Base-by-base conservation (phyloP, 495 filamentous ascomycete genomes). In the Umbilicaria muhlenbergii region DNA sequence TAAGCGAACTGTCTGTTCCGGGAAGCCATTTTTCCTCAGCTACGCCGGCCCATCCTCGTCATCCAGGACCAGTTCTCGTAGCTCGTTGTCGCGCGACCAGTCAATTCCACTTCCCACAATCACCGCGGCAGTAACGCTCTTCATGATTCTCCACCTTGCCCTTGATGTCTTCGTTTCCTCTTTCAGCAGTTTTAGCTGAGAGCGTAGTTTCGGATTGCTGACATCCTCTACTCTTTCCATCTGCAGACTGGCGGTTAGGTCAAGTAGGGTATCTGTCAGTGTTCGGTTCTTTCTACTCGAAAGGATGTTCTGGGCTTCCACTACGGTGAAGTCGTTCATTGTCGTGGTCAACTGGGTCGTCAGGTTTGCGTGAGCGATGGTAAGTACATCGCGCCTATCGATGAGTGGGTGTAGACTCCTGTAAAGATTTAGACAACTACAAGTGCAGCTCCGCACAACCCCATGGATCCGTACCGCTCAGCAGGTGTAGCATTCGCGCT, bases 81-180 rank as follows among this genome's bases (percentile, higher is more conserved):
- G 65, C 41, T 64, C 67, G 34, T 76, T 71, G 58, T 93, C 76
- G 38, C 74, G 66, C 16, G 73, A 76, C 87, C 87, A 94, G 50
- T 93, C 74, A 32, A 91, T 62, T 36, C 86, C 87, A 57, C 86
- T 94, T 6, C 80, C 84, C 17, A 80, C 84, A 31, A 94, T 71
- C 33, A 83, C 68, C 3, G 75, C 83, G 43, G 78, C 80, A 11
- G 79, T 69, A 19, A 83, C 71, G 34, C 70, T 79, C 60, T 88
- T 87, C 63, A 89, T 74, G 33, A 76, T 71, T 41, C 75, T 75
- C 79, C 81, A 84, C 51, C 66, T 63, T 36, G 75, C 71, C 48
- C 70, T 71, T 46, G 71, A 74, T 13, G 59, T 60, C 48, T 66
- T 71, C 34, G 78, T 55, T 19, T 79, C 67, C 13, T 51, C 57